Evolutionary conservation across 2,329 filamentous ascomycete genomes (phyloP), one percentile per base, ranked within the genome.

Genomic region (Trichophaea hybrida): DNA sequence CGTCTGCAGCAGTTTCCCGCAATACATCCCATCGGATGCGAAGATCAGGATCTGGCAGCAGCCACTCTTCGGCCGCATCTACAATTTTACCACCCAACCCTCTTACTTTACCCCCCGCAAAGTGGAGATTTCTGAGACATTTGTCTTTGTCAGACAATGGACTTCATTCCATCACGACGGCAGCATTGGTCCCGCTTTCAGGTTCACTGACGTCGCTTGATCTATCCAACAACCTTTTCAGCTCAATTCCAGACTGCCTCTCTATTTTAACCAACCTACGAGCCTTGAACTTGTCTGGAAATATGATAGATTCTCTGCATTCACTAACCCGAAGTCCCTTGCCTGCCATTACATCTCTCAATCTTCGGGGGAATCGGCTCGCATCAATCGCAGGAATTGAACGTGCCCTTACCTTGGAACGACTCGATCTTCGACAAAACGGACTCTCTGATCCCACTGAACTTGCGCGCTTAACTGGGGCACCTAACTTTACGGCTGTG

Each of bases 281-380:
- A 65, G 90, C 93, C 31, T 75, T 98, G 57, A 97, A 98, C 69
- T 77, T 98, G 32, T 94, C 91, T 3, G 86, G 94, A 69, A 97
- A 91, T 77, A 96, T 97, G 90, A 97, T 98, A 64, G 87, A 91
- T 67, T 93, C 89, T 13, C 77, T 98, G 59, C 86, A 94, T 68
- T 95, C 91, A 1, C 76, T 98, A 46, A 83, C 83, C 1, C 83
- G 86, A 64, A 93, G 85, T 68, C 88, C 93, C 10, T 78, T 98
- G 4, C 91, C 93, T 33, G 91, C 93, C 17, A 95, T 98, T 64
- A 94, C 87, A 1, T 90, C 90, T 1, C 76, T 98, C 59, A 97
- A 97, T 69, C 79, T 98, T 58, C 84, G 91, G 59, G 87, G 82
- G 54, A 98, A 98, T 71, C 83, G 90, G 50, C 78, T 98, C 61